Evolutionary conservation across 805 yeast genomes (phyloP).

Genomic region (Starmerella davenportii): DNA sequence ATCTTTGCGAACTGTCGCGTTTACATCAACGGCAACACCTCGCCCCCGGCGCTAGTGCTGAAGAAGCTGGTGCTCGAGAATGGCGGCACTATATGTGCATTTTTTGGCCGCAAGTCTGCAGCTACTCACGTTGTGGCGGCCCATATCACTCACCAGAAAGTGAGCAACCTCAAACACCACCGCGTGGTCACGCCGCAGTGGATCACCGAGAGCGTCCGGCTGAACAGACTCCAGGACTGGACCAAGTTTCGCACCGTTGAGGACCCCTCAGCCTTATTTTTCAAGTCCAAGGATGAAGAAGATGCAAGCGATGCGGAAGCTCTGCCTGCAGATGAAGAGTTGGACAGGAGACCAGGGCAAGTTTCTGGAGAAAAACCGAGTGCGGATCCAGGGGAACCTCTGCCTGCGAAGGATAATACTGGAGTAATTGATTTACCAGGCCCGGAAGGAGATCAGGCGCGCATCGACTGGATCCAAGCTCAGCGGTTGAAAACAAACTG

Average conservation of each 20-base stretch:
- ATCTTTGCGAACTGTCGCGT: conserved; percentile 49
- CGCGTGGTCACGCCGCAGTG: conserved; percentile 70
- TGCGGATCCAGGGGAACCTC: background rate
- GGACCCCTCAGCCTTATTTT: background rate
- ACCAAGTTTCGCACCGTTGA: conserved; percentile 35
- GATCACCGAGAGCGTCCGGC: conserved; percentile 48
- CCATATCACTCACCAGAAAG: conserved; percentile 58
- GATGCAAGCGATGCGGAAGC: background rate
- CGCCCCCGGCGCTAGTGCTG: conserved; percentile 56
- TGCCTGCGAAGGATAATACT: background rate
- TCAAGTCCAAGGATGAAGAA: background rate
- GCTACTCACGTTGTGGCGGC: conserved; percentile 79
- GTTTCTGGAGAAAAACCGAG: background rate
- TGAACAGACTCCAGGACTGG: conserved; percentile 44
- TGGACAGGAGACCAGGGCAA: too few species aligned
- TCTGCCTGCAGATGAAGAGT: background rate
- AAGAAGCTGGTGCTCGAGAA: conserved; percentile 53
- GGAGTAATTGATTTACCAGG: conserved; percentile 4
- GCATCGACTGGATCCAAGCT: conserved; percentile 8
- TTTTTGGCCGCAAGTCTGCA: conserved; percentile 46
- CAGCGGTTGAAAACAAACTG: conserved; percentile 22
- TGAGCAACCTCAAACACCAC: conserved; percentile 42
- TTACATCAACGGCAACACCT: conserved; percentile 78
- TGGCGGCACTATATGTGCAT: conserved; percentile 65
- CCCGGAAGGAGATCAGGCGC: conserved; percentile 8